Evolutionary conservation across 2,329 filamentous ascomycete genomes (phyloP).

Genomic region (Chaetomium sp.): DNA sequence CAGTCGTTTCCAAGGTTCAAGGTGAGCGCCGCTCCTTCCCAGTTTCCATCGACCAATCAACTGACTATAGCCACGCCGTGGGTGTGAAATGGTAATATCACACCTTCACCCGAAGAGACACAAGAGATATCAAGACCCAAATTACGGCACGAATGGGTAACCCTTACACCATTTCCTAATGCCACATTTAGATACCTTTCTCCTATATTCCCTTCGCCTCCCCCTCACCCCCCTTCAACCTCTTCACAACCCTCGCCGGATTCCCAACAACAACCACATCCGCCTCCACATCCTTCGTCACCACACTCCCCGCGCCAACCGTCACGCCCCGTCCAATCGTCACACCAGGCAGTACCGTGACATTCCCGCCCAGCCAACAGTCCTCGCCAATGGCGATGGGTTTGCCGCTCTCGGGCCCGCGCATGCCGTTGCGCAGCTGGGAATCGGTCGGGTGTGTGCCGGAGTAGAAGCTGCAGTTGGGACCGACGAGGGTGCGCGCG

Average conservation of each 20-base stretch:
- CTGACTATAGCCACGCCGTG: too few species aligned
- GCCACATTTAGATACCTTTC: neutral
- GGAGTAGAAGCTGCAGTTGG: conserved; percentile 69
- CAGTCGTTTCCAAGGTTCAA: too few species aligned
- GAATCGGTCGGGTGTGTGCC: conserved; percentile 75
- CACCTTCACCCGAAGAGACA: too few species aligned
- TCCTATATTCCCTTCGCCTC: neutral
- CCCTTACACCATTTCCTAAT: neutral
- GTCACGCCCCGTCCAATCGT: conserved; percentile 68
- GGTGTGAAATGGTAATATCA: too few species aligned
- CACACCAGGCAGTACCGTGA: conserved; percentile 66
- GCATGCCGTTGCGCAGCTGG: conserved; percentile 62
- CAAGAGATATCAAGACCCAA: too few species aligned
- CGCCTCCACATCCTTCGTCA: conserved; percentile 67
- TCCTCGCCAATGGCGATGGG: conserved; percentile 73
- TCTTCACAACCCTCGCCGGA: conserved; percentile 53
- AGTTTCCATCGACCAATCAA: too few species aligned
- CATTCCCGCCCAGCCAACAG: conserved; percentile 71
- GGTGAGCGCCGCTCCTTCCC: too few species aligned
- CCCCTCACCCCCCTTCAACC: conserved; percentile 20
- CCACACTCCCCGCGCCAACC: conserved; percentile 75
- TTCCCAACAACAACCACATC: conserved; percentile 61
- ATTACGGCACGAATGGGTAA: too few species aligned
- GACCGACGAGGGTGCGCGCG: conserved; percentile 68
- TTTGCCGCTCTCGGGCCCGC: conserved; percentile 68